Base-by-base conservation (phyloP, 2,329 filamentous ascomycete species). In the Nigrospora oryzae region DNA sequence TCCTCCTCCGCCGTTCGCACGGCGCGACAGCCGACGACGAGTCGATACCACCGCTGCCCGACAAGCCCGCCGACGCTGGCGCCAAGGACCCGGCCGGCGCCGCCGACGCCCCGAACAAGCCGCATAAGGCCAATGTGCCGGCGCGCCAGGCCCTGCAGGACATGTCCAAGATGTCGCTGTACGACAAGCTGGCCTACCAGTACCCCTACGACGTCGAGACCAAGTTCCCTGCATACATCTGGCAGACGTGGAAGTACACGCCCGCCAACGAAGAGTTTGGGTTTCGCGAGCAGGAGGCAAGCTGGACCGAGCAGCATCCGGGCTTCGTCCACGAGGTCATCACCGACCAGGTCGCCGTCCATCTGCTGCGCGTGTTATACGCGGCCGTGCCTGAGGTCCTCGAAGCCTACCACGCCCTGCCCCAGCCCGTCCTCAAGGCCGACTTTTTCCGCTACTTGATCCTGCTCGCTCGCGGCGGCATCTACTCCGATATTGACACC, bases 151-250 rank as follows among this genome's bases (percentile, higher is more conserved):
- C 77, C 43, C 67, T 89, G 53, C 74, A 81, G 44, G 84, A 91
- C 63, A 74, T 87, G 60, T 80, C 81, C 47, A 78, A 75, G 59
- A 81, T 86, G 67, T 81, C 85, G 14, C 74, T 90, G 43, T 74
- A 71, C 73, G 85, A 77, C 70, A 95, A 93, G 68, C 79, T 98
- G 46, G 84, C 83, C 43, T 96, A 95, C 70, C 86, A 94, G 56
- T 97, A 93, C 65, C 89, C 90, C 16, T 98, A 97, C 73, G 86
- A 95, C 58, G 75, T 91, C 50, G 81, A 89, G 59, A 67, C 74
- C 55, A 95, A 91, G 64, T 97, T 97, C 64, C 93, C 93, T 3
- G 90, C 89, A 46, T 97, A 95, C 71, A 94, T 98, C 60, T 98
- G 93, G 93, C 93, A 98, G 73, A 98, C 93, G 13, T 98, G 93